Evolutionary conservation across 1,284 basidiomycete genomes (phyloP).

Genomic region (Rhodofomes roseus): DNA sequence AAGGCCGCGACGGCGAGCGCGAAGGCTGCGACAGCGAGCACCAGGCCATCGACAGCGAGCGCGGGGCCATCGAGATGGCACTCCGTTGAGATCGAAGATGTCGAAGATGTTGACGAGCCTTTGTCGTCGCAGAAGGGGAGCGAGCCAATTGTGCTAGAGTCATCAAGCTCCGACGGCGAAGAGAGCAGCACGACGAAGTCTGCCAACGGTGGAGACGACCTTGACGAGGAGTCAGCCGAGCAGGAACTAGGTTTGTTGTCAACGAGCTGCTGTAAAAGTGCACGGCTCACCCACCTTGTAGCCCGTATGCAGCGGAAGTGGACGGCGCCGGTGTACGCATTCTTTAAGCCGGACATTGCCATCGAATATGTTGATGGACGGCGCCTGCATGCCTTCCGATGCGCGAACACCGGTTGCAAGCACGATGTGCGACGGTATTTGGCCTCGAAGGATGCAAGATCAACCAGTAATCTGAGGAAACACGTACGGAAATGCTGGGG

Average conservation of each 20-base stretch:
- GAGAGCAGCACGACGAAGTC: background rate
- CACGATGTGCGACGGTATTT: background rate
- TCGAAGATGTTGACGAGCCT: background rate
- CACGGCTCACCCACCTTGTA: background rate
- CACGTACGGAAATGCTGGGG: constrained; percentile 4
- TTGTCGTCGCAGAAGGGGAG: background rate
- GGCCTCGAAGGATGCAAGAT: background rate
- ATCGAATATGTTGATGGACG: background rate
- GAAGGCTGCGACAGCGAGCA: background rate
- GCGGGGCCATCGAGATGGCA: too few species aligned
- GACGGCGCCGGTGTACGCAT: background rate
- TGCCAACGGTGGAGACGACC: background rate
- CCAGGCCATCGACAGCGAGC: too few species aligned
- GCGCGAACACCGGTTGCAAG: background rate
- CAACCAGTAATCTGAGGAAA: constrained; percentile 10
- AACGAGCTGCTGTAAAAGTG: background rate
- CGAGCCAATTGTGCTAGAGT: background rate
- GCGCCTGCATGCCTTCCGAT: background rate
- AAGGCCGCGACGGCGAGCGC: background rate
- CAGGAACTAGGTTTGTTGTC: background rate
- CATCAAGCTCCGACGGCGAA: background rate
- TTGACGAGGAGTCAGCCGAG: background rate
- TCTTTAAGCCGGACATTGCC: background rate
- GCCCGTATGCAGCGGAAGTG: background rate
- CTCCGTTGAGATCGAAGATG: background rate